Conservation (phyloP, 352 stramenopile species). For the Phytophthora ohioensis region DNA sequence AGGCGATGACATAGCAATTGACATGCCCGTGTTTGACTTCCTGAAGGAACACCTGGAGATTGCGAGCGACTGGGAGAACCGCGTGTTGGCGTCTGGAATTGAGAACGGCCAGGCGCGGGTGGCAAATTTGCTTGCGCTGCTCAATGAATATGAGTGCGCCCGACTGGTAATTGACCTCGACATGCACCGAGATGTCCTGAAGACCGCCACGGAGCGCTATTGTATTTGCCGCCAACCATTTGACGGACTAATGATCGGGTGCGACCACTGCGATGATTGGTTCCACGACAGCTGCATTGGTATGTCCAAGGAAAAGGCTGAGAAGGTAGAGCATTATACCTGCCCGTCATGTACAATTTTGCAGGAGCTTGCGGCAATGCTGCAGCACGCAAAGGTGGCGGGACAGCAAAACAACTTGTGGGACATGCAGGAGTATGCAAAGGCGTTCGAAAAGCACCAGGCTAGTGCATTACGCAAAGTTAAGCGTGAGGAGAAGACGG, state of each 20-base stretch:
- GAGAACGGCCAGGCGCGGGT: conserved; percentile 85
- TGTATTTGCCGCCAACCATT: conserved; percentile 93
- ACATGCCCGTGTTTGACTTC: conserved; percentile 76
- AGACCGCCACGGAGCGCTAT: conserved; percentile 92
- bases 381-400: conserved; percentile 53
- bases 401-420: conserved; percentile 81
- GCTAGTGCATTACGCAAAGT: conserved; percentile 75
- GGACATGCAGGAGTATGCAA: conserved; percentile 84
- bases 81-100: conserved; percentile 78
- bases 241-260: conserved; percentile 91
- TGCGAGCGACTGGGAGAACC: conserved; percentile 83
- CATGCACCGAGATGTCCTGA: conserved; percentile 90
- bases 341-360: conserved; percentile 94
- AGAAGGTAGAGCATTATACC: conserved; percentile 96
- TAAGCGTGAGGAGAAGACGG: conserved; percentile 87
- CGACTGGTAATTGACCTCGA: conserved; percentile 86
- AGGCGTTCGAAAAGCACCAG: conserved; percentile 86
- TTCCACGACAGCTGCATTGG: conserved; percentile 92
- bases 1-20: conserved; percentile 80
- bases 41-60: conserved; percentile 84
- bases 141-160: conserved; percentile 86
- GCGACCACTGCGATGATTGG: conserved; percentile 90
- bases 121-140: conserved; percentile 64
- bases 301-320: conserved; percentile 93
- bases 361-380: conserved; percentile 80